phyloP scores from a whole-genome alignment of 805 yeast genomes.

The Barnettozyma vustinii region DNA sequence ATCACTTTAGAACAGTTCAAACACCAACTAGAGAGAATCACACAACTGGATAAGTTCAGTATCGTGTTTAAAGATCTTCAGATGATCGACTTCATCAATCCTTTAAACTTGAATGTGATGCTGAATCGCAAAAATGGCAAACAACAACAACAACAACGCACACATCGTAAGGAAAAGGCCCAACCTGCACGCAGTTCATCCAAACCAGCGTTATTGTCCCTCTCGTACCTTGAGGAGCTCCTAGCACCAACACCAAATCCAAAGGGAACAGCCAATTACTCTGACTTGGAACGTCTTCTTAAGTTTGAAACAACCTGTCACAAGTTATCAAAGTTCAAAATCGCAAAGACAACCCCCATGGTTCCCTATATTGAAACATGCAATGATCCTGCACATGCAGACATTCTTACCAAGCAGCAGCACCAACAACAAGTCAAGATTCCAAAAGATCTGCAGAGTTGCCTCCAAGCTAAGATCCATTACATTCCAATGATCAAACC shows the following conservation, averaged over 20 bases:
- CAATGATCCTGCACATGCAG: conserved; percentile 27
- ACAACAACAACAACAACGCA: not conserved
- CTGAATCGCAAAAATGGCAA: not conserved
- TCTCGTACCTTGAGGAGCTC: conserved; percentile 2
- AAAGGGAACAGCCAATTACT: conserved; percentile 7
- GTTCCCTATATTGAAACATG: conserved; percentile 49
- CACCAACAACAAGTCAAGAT: conserved; percentile 23
- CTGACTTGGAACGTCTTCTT: conserved; percentile 16
- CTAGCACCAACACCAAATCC: conserved; percentile 4
- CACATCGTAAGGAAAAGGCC: not conserved
- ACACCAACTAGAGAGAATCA: conserved; percentile 6
- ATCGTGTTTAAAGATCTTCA: conserved; percentile 3
- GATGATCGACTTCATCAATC: conserved; percentile 17
- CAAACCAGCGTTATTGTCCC: not conserved
- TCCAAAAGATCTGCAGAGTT: conserved; percentile 22
- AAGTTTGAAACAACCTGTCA: conserved; percentile 36
- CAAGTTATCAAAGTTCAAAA: conserved; percentile 35
- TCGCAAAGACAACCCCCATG: conserved; percentile 32
- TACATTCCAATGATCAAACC: conserved; percentile 48
- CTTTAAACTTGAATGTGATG: conserved; percentile 9
- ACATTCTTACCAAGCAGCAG: conserved; percentile 20
- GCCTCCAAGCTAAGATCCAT: conserved; percentile 35
- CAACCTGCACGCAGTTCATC: not conserved
- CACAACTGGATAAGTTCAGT: conserved; percentile 8
- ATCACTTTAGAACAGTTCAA: conserved; percentile 7